phyloP scores from a whole-genome alignment of 2,329 filamentous ascomycete species.

The Arthrobotrys sinensis region DNA sequence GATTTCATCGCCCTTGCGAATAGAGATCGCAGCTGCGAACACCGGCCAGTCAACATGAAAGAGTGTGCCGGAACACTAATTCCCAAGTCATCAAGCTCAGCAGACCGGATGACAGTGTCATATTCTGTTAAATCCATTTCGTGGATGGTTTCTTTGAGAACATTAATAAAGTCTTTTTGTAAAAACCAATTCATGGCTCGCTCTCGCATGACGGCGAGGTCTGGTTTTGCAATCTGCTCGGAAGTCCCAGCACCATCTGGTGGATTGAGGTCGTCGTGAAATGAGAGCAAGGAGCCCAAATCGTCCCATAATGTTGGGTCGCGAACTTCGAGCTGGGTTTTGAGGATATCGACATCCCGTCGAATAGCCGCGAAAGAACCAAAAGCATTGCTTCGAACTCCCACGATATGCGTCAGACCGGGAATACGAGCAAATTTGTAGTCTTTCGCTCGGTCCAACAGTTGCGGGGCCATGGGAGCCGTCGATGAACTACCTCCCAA shows the following conservation, averaged over 20 bases:
- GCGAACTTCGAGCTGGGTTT: conserved; percentile 78
- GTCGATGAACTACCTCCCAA: conserved; percentile 61
- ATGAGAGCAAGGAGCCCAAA: conserved; percentile 78
- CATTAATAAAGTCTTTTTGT: conserved; percentile 56
- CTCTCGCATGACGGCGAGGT: conserved; percentile 7
- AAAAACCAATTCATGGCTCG: conserved; percentile 62
- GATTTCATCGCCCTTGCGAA: conserved; percentile 46
- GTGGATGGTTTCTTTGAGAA: conserved; percentile 54
- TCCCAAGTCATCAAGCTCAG: conserved; percentile 53
- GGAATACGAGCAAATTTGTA: conserved; percentile 96
- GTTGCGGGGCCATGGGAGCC: conserved; percentile 68
- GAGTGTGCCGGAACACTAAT: conserved; percentile 84
- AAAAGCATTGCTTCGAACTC: conserved; percentile 88
- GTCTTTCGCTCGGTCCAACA: conserved; percentile 78
- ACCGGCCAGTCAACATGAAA: conserved; percentile 84
- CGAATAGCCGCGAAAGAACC: conserved; percentile 91
- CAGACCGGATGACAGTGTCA: conserved; percentile 62
- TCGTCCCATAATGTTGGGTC: conserved; percentile 82
- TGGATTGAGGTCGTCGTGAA: conserved; percentile 69
- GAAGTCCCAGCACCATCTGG: too few species aligned
- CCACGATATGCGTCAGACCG: conserved; percentile 85
- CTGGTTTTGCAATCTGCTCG: conserved; percentile 68
- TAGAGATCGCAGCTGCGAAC: conserved; percentile 69
- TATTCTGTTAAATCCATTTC: conserved; percentile 60
- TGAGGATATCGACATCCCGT: conserved; percentile 85